Evolutionary conservation across 345 rosid species (phyloP).

Genomic region (Trapa bicornis): DNA sequence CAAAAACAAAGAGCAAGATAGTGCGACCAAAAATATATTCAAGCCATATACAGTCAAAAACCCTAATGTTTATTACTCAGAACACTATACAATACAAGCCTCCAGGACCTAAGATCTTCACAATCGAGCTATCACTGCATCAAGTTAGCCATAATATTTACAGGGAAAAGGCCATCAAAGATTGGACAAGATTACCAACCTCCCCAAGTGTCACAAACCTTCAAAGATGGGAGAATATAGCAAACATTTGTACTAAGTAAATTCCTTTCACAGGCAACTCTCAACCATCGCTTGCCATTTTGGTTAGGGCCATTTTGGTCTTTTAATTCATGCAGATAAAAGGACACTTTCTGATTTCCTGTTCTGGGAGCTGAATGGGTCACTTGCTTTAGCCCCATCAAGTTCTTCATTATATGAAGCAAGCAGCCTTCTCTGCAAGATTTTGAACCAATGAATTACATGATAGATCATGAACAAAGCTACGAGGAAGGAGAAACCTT

Average conservation of each 20-base stretch:
- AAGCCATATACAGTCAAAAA: neutral
- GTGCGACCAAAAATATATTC: neutral
- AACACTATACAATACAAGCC: conserved; percentile 25
- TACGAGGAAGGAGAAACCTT: neutral
- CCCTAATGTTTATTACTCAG: conserved; percentile 11
- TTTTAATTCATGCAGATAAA: conserved; percentile 11
- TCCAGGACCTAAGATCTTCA: conserved; percentile 2
- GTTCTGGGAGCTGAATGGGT: conserved; percentile 3
- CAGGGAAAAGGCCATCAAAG: neutral
- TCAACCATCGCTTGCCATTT: neutral
- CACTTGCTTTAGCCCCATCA: conserved; percentile 13
- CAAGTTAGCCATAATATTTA: neutral
- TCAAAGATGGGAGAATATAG: neutral
- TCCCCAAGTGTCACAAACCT: neutral
- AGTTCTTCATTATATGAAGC: conserved; percentile 15
- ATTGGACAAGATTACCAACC: neutral
- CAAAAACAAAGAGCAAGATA: neutral
- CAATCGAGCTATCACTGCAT: neutral
- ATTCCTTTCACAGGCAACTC: neutral
- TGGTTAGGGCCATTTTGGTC: neutral
- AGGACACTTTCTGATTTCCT: conserved; percentile 16
- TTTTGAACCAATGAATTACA: neutral
- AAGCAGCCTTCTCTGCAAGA: conserved; percentile 32
- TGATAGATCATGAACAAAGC: neutral
- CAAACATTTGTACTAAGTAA: neutral